Percentiles rank a stretch among this genome's conserved stretches.
Conservation (phyloP, 2,329 filamentous ascomycete genomes). For the Xylaria sp. region DNA sequence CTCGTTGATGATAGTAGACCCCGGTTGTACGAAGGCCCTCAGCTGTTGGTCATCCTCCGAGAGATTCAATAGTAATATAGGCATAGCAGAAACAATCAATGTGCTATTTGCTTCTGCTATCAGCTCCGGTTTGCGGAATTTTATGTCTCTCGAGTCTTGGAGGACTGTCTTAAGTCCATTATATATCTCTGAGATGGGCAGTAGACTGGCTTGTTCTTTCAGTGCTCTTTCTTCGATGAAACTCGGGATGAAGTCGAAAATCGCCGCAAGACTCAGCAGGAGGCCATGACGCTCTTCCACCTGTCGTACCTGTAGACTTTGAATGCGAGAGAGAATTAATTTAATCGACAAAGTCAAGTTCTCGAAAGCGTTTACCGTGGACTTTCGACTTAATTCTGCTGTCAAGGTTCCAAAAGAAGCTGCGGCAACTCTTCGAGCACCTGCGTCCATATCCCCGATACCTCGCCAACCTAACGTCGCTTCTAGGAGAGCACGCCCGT, state of each 20-base stretch:
- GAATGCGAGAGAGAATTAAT: slow-evolving; percentile 57
- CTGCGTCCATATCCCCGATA: slow-evolving; percentile 79
- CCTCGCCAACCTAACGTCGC: slow-evolving; percentile 87
- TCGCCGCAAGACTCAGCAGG: slow-evolving; percentile 67
- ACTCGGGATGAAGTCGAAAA: slow-evolving; percentile 60
- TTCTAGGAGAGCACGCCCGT: slow-evolving; percentile 75
- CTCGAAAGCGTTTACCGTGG: slow-evolving; percentile 40
- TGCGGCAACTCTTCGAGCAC: slow-evolving; percentile 77
- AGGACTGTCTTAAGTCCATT: slow-evolving; percentile 52
- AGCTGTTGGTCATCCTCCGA: slow-evolving; percentile 33
- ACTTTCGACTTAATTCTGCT: slow-evolving; percentile 51
- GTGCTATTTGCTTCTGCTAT: slow-evolving; percentile 69
- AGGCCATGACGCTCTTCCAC: slow-evolving; percentile 77
- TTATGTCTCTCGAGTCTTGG: slow-evolving; percentile 53
- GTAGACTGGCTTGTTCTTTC: slow-evolving; percentile 10
- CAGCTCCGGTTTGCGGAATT: slow-evolving; percentile 70
- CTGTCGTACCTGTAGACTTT: slow-evolving; percentile 63
- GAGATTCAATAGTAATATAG: slow-evolving; percentile 56
- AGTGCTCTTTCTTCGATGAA: slow-evolving; percentile 38
- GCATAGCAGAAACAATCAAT: slow-evolving; percentile 65
- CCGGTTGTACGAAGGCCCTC: slow-evolving; percentile 43
- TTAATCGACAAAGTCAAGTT: slow-evolving; percentile 52
- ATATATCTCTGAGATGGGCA: slow-evolving; percentile 42
- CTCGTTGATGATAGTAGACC: slow-evolving; percentile 41
- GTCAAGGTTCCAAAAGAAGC: slow-evolving; percentile 71